phyloP scores from a whole-genome alignment of 73 alveolate species.

The Stentor coeruleus region DNA sequence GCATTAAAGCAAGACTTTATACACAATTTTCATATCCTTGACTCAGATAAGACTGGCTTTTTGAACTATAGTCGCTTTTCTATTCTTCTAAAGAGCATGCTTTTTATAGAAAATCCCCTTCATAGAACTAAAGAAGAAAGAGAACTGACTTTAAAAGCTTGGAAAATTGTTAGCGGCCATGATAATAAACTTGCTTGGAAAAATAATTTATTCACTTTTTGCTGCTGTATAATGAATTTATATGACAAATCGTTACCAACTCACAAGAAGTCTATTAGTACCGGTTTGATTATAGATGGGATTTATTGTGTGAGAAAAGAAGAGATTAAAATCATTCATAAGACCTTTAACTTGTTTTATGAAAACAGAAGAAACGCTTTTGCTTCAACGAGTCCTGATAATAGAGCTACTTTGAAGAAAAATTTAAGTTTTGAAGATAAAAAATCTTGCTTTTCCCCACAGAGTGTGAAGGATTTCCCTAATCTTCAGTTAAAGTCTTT shows the following conservation, averaged over 20 bases:
- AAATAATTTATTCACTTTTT: neutral
- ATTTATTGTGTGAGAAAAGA: neutral
- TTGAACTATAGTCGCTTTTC: neutral
- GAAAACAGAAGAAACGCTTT: neutral
- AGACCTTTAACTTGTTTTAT: neutral
- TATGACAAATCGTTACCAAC: neutral
- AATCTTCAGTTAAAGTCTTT: too few species aligned
- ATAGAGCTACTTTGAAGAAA: neutral
- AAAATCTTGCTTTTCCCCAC: neutral
- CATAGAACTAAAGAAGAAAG: slow-evolving; percentile 2
- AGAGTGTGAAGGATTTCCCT: too few species aligned
- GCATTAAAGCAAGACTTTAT: neutral
- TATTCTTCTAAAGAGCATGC: neutral
- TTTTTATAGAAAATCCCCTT: neutral
- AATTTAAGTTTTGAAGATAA: neutral
- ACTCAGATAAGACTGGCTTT: neutral
- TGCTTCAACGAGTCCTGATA: neutral
- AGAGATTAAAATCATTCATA: neutral
- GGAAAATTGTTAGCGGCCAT: neutral
- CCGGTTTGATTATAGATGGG: neutral
- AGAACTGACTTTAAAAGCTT: neutral
- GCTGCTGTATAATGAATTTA: neutral
- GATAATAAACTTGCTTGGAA: neutral
- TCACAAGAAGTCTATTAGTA: neutral
- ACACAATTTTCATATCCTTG: neutral